phyloP scores from a whole-genome alignment of 2,329 filamentous ascomycete genomes.

The Botrytis tulipae region DNA sequence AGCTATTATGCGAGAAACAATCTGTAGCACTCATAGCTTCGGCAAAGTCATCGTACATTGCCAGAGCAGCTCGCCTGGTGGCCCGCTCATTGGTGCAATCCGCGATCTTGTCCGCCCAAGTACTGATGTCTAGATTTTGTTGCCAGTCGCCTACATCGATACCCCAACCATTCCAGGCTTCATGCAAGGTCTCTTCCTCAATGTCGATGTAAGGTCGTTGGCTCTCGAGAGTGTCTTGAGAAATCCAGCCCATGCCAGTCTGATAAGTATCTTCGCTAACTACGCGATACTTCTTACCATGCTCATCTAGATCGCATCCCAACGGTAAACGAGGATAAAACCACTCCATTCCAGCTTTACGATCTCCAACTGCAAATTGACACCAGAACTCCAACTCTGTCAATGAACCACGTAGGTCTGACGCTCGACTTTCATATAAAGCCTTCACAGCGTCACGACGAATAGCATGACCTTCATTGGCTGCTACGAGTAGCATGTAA shows the following conservation, averaged over 20 bases:
- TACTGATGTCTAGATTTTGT: conserved; percentile 42
- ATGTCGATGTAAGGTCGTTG: conserved; percentile 43
- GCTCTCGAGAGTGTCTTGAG: conserved; percentile 54
- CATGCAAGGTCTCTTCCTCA: conserved; percentile 62
- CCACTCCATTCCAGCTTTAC: conserved; percentile 87
- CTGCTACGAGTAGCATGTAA: conserved; percentile 77
- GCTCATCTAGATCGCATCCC: conserved; percentile 64
- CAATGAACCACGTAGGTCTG: conserved; percentile 78
- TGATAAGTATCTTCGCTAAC: conserved; percentile 78
- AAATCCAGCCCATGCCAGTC: conserved; percentile 74
- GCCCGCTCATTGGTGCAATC: conserved; percentile 21
- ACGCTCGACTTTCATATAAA: conserved; percentile 66
- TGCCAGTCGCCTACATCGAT: conserved; percentile 62
- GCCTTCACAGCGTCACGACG: conserved; percentile 62
- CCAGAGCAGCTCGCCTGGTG: conserved; percentile 43
- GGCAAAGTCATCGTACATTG: conserved; percentile 52
- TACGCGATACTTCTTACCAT: conserved; percentile 70
- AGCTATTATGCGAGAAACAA: conserved; percentile 43
- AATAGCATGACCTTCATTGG: conserved; percentile 84
- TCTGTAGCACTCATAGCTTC: conserved; percentile 67
- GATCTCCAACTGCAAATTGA: conserved; percentile 88
- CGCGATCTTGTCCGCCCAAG: conserved; percentile 41
- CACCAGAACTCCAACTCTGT: conserved; percentile 94
- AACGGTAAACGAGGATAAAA: conserved; percentile 75
- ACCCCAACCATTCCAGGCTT: conserved; percentile 67